Evolutionary conservation across 495 filamentous ascomycete genomes (phyloP).

Genomic region (Neurospora cerealis): DNA sequence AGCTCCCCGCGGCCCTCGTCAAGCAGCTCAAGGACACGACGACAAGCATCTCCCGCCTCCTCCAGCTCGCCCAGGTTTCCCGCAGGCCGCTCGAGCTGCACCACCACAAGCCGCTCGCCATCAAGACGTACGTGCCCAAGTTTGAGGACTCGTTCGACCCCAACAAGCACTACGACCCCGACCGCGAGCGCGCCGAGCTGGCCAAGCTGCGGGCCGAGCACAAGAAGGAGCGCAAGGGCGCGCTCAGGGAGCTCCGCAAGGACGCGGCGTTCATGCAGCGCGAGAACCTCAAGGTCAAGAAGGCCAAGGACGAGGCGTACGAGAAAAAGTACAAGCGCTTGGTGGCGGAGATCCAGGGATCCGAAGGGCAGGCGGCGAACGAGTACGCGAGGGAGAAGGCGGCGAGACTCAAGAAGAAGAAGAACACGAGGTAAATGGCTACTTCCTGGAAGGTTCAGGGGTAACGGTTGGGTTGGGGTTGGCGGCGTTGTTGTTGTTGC

Average conservation of each 20-base stretch:
- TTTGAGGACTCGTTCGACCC: slow-evolving; percentile 96
- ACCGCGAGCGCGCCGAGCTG: slow-evolving; percentile 73
- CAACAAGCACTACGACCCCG: slow-evolving; percentile 89
- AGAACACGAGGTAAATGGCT: slow-evolving; percentile 12
- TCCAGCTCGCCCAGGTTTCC: slow-evolving; percentile 45
- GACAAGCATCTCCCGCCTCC: slow-evolving; percentile 35
- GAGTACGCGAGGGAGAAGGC: slow-evolving; percentile 80
- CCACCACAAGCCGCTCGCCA: slow-evolving; percentile 78
- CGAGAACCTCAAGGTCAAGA: slow-evolving; percentile 84
- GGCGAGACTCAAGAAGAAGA: slow-evolving; percentile 53
- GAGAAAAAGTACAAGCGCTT: slow-evolving; percentile 89
- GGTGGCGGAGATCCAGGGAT: slow-evolving; percentile 87
- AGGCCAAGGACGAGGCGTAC: slow-evolving; percentile 79
- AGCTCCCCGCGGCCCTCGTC: slow-evolving; percentile 32
- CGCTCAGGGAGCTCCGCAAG: slow-evolving; percentile 87
- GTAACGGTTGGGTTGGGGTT: background rate
- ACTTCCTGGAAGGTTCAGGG: background rate
- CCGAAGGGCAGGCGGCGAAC: slow-evolving; percentile 80
- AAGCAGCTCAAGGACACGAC: slow-evolving; percentile 28
- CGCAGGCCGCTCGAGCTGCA: slow-evolving; percentile 81
- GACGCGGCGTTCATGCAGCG: slow-evolving; percentile 85
- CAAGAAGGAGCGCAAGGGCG: slow-evolving; percentile 92
- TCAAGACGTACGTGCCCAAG: slow-evolving; percentile 82
- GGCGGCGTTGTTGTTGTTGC: background rate
- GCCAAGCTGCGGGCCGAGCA: slow-evolving; percentile 76